Evolutionary conservation across 176 grass and related monocot species (phyloP).

Genomic region (Juncus inflexus): DNA sequence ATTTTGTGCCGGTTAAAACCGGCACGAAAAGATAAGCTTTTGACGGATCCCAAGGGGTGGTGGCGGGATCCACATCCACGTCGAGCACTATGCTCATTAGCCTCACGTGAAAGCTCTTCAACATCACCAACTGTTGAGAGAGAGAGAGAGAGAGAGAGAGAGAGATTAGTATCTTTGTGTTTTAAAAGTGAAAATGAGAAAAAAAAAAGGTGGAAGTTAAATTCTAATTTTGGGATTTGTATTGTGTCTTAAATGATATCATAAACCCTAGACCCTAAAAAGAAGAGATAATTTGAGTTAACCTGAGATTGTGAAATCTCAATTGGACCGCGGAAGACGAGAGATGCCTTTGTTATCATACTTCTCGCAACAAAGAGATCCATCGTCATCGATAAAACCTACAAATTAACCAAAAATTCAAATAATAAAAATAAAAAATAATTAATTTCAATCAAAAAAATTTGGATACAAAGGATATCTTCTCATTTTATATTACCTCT

Average conservation of each 20-base stretch:
- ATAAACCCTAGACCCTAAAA: neutral
- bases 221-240: neutral
- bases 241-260: constrained; percentile 10
- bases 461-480: neutral
- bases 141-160: constrained; percentile 16
- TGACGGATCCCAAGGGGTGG: constrained; percentile 93
- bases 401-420: constrained; percentile 28
- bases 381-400: constrained; percentile 99
- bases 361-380: constrained; percentile 99
- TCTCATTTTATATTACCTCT: constrained; percentile 49
- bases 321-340: constrained; percentile 82
- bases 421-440: neutral
- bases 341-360: constrained; percentile 99
- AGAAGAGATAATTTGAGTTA: neutral
- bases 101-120: constrained; percentile 99
- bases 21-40: constrained; percentile 98
- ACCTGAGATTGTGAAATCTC: constrained; percentile 88
- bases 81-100: constrained; percentile 99
- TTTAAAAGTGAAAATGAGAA: constrained; percentile 3
- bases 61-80: constrained; percentile 91
- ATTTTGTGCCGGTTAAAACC: constrained; percentile 41
- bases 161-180: neutral
- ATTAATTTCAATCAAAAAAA: neutral
- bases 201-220: neutral
- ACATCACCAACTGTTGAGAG: constrained; percentile 60